Evolutionary conservation across 2,329 filamentous ascomycete genomes (phyloP).

Genomic region (Fusarium sp.): DNA sequence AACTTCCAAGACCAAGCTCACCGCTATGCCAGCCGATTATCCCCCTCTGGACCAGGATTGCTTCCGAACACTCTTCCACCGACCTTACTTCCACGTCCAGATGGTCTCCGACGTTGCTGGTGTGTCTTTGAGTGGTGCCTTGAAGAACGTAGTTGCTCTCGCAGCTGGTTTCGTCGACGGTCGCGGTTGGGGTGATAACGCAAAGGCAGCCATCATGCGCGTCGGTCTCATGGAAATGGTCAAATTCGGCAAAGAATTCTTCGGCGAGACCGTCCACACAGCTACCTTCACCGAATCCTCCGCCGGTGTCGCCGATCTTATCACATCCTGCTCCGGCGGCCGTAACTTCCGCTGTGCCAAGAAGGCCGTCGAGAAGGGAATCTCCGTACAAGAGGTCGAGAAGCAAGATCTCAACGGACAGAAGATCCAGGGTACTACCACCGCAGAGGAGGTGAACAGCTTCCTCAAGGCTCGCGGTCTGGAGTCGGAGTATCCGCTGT

Average conservation of each 20-base stretch:
- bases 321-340: slow-evolving; percentile 92
- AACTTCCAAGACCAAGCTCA: slow-evolving; percentile 75
- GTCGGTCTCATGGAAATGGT: slow-evolving; percentile 97
- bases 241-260: slow-evolving; percentile 94
- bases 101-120: slow-evolving; percentile 96
- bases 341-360: slow-evolving; percentile 95
- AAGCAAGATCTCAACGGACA: slow-evolving; percentile 92
- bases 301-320: slow-evolving; percentile 93
- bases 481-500: slow-evolving; percentile 89
- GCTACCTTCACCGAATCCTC: slow-evolving; percentile 97
- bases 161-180: slow-evolving; percentile 96
- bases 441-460: slow-evolving; percentile 88
- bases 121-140: slow-evolving; percentile 90
- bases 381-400: slow-evolving; percentile 89
- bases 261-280: slow-evolving; percentile 81
- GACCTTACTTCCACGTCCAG: slow-evolving; percentile 96
- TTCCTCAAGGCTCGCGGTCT: slow-evolving; percentile 84
- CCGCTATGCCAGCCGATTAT: slow-evolving; percentile 82
- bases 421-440: slow-evolving; percentile 94
- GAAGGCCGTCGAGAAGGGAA: slow-evolving; percentile 82
- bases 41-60: slow-evolving; percentile 87
- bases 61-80: slow-evolving; percentile 89
- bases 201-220: slow-evolving; percentile 98
- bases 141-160: slow-evolving; percentile 97
- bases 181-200: slow-evolving; percentile 97